Base-by-base conservation (phyloP, 106 monocot species). In the Cymbidium sinense region DNA sequence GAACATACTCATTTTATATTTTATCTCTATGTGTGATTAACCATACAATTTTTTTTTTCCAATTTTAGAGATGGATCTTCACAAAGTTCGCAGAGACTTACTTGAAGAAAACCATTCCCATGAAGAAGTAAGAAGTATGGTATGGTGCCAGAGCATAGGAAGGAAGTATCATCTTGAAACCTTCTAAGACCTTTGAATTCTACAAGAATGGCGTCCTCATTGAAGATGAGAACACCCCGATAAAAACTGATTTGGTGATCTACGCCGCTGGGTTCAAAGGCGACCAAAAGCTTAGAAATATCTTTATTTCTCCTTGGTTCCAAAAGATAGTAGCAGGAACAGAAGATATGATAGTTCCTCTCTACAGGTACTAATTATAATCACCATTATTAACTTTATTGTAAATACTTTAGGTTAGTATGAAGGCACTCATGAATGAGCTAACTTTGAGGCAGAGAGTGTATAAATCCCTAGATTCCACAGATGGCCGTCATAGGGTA, bases 401-500 rank as follows among this genome's bases (percentile, higher is more conserved):
- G 9, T 9, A 64, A 64, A 29, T 10, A 11, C 9, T 27, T 25
- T 10, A 13, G 52, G 52, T 18, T 52, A 3, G 1, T 13, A 41
- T 41, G 9, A 50, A 52, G 52, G 52, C 52, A 20, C 41, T 41
- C 9, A 9, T 41, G 41, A 41, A 41, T 7, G 20, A 20, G 1
- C 0, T 13, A 3, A 52, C 2, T 64, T 27, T 64, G 64, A 64
- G 13, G 31, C 81, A 93, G 89, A 84, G 89, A 89, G 36, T 84
- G 83, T 82, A 84, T 95, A 31, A 89, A 91, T 50, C 89, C 91
- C 10, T 34, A 80, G 18, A 89, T 95, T 9, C 91, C 91, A 9
- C 91, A 91, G 50, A 67, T 94, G 61, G 91, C 94, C 4, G 73
- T 94, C 25, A 35, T 94, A 15, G 94, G 94, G 0, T 86, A 87